These are phyloP conservation scores for Candida silvicultrix DNA, from an alignment of 805 yeast species.

Conservation along the genomic window DNA sequence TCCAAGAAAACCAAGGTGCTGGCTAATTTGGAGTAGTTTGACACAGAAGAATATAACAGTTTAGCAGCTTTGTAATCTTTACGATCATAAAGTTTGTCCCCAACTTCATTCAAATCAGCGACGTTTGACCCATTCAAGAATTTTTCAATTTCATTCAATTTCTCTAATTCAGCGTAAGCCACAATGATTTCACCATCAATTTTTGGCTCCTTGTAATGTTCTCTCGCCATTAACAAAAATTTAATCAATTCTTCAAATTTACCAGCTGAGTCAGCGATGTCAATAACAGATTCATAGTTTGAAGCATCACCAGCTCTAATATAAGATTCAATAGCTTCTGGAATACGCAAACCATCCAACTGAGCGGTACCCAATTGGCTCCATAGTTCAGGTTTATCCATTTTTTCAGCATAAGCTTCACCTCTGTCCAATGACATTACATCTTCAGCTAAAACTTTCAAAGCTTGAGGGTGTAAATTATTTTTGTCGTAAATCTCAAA, in stretches of 20 bases:
- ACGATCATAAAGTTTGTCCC: constrained; percentile 80
- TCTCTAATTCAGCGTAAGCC: constrained; percentile 76
- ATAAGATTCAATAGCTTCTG: constrained; percentile 89
- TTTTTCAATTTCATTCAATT: constrained; percentile 73
- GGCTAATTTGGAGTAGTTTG: constrained; percentile 94
- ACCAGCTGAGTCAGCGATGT: constrained; percentile 92
- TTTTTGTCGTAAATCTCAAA: constrained; percentile 86
- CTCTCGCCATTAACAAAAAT: constrained; percentile 87
- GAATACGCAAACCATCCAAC: constrained; percentile 84
- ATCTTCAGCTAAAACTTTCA: constrained; percentile 88
- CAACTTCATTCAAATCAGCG: constrained; percentile 87
- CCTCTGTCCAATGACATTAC: constrained; percentile 94
- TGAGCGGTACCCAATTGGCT: constrained; percentile 94
- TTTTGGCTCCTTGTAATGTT: constrained; percentile 81
- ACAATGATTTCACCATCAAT: constrained; percentile 90
- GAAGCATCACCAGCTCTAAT: constrained; percentile 88
- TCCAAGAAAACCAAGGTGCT: constrained; percentile 90
- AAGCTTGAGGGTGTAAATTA: constrained; percentile 70
- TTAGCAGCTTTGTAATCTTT: constrained; percentile 91
- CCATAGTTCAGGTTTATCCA: constrained; percentile 86
- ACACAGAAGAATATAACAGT: constrained; percentile 74
- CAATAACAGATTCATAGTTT: constrained; percentile 87
- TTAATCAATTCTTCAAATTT: constrained; percentile 89
- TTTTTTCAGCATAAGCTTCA: constrained; percentile 84
- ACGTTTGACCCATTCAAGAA: constrained; percentile 84